Base-by-base conservation (phyloP, 1,139 yeast genomes). In the Taphrina flavorubra region DNA sequence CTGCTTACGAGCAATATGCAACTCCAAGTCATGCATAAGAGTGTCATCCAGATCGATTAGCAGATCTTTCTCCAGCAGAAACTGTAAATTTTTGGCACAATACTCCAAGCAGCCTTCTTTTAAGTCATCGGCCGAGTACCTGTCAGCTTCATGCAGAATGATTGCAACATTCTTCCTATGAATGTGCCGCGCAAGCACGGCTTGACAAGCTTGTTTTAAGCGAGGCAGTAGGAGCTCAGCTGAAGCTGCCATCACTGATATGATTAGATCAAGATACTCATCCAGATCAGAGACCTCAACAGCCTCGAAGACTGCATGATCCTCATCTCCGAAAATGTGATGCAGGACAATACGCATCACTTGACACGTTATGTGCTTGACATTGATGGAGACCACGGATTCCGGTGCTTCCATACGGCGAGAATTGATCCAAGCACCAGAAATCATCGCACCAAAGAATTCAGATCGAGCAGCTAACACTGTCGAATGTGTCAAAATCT, bases 41-140 rank as follows among this genome's bases (percentile, higher is more conserved):
- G 76, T 72, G 14, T 74, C 61, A 65, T 75, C 75, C 71, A 79
- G 74, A 71, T 75, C 72, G 18, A 71, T 70, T 69, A 76, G 69
- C 53, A 73, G 74, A 71, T 76, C 75, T 72, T 88, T 90, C 70
- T 86, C 84, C 59, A 91, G 78, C 34, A 90, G 76, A 5, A 85
- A 76, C 51, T 87, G 92, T 71, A 90, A 77, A 74, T 91, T 90
- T 72, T 85, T 83, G 73, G 84, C 86, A 16, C 90, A 81, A 72
- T 84, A 89, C 86, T 90, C 87, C 51, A 88, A 79, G 74, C 96
- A 86, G 68, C 84, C 83, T 66, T 82, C 80, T 70, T 86, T 81
- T 42, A 92, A 76, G 73, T 87, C 85, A 8, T 78, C 76, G 1
- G 91, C 89, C 14, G 82, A 78, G 68, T 83, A 79, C 47, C 78